Base-by-base conservation (phyloP, 2,329 filamentous ascomycete genomes). In the Dichotomopilus funicola region DNA sequence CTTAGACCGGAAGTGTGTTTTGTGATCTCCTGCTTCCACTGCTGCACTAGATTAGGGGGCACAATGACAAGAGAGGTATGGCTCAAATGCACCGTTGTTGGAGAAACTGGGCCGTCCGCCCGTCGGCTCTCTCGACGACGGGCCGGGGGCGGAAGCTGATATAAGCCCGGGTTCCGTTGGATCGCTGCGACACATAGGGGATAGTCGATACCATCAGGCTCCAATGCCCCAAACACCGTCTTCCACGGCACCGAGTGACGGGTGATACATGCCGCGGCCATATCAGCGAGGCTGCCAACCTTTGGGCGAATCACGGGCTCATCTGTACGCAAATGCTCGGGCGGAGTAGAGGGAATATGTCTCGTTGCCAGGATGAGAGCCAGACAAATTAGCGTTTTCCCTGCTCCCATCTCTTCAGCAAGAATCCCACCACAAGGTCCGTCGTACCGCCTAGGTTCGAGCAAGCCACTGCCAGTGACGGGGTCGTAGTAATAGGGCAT, bases 351-450 rank as follows among this genome's bases (percentile, higher is more conserved):
- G 9, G 84, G 79, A 59, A 91, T 80, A 36, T 84, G 76, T 63
- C 81, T 83, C 0, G 89, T 95, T 2, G 89, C 85, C 33, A 95
- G 74, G 41, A 96, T 84, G 2, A 90, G 72, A 6, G 86, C 78
- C 13, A 97, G 72, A 60, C 88, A 92, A 9, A 96, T 95, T 33
- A 96, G 72, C 0, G 92, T 96, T 73, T 96, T 97, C 0, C 92
- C 91, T 0, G 80, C 73, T 5, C 86, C 87, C 88, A 91, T 91
- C 60, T 88, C 86, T 66, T 94, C 89, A 0, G 88, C 87, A 11
- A 91, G 72, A 11, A 92, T 87, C 2, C 91, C 92, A 37, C 91
- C 91, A 56, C 79, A 78, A 5, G 85, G 80, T 33, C 83, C 79
- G 45, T 94, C 89, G 62, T 92, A 96, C 56, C 81, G 80, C 2